Evolutionary conservation across 1,284 basidiomycete genomes (phyloP).

Genomic region (Apiotrichum sp.): DNA sequence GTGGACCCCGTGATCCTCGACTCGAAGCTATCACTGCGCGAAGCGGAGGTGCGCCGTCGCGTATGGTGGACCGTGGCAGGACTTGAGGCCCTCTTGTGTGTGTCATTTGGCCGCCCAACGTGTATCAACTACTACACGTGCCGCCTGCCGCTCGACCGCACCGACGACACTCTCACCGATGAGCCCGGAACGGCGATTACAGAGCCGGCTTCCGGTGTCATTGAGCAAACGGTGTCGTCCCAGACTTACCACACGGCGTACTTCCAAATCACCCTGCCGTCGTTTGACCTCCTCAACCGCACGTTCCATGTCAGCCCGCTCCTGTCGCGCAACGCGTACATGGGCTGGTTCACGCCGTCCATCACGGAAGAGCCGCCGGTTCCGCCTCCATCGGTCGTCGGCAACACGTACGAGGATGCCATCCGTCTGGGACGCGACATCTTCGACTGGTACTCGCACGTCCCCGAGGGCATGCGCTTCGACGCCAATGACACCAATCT

Average conservation of each 20-base stretch:
- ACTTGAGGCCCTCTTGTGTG: slow-evolving; percentile 40
- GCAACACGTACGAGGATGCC: slow-evolving; percentile 43
- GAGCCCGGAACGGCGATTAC: slow-evolving; percentile 27
- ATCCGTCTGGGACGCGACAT: slow-evolving; percentile 43
- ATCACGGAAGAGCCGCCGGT: slow-evolving; percentile 16
- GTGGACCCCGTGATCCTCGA: slow-evolving; percentile 42
- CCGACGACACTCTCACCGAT: slow-evolving; percentile 39
- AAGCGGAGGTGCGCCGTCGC: slow-evolving; percentile 42
- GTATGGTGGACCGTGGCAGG: slow-evolving; percentile 47
- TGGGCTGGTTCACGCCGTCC: slow-evolving; percentile 39
- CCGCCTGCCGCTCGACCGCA: slow-evolving; percentile 39
- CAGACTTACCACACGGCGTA: slow-evolving; percentile 45
- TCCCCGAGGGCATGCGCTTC: slow-evolving; percentile 41
- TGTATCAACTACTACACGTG: slow-evolving; percentile 44
- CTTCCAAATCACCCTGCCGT: slow-evolving; percentile 44
- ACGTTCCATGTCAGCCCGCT: slow-evolving; percentile 38
- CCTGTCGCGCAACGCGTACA: slow-evolving; percentile 31
- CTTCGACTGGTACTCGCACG: slow-evolving; percentile 38
- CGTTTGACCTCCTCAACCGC: slow-evolving; percentile 41
- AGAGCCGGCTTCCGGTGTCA: slow-evolving; percentile 27
- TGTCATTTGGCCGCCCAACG: slow-evolving; percentile 43
- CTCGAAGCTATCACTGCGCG: slow-evolving; percentile 36
- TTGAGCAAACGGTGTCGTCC: slow-evolving; percentile 33
- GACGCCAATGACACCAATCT: slow-evolving; percentile 32
- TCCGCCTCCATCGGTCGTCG: slow-evolving; percentile 3